These are phyloP conservation scores for Neonectria sp. DNA, from an alignment of 2,329 filamentous ascomycete genomes.

Conservation along the genomic window DNA sequence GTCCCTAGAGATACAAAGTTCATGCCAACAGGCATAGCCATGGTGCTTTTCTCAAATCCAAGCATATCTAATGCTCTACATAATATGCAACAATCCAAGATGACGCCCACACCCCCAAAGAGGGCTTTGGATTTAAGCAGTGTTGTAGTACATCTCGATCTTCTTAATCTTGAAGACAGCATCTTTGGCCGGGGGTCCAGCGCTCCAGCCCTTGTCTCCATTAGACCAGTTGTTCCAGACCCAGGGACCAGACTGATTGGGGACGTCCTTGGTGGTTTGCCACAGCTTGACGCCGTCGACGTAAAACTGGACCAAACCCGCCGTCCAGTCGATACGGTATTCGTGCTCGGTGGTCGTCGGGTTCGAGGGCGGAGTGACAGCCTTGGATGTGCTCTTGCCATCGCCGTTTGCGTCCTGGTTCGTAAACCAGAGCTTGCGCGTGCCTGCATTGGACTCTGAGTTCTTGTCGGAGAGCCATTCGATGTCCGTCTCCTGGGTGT, in stretches of 20 bases:
- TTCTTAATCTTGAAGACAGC: slow-evolving; percentile 49
- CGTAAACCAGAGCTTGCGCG: slow-evolving; percentile 48
- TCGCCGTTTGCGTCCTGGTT: slow-evolving; percentile 49
- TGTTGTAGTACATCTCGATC: slow-evolving; percentile 53
- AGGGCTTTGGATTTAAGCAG: slow-evolving; percentile 24
- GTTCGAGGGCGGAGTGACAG: slow-evolving; percentile 37
- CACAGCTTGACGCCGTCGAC: slow-evolving; percentile 47
- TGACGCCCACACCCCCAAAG: neutral
- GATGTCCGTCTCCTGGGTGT: slow-evolving; percentile 50
- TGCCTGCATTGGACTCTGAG: slow-evolving; percentile 46
- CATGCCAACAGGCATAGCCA: neutral
- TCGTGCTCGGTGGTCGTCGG: slow-evolving; percentile 49
- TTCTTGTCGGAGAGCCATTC: slow-evolving; percentile 51
- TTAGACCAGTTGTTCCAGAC: slow-evolving; percentile 53
- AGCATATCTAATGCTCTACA: neutral
- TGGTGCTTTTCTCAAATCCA: neutral
- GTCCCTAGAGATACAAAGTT: neutral
- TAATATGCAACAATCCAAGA: neutral
- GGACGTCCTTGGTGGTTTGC: slow-evolving; percentile 47
- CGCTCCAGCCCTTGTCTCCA: slow-evolving; percentile 50
- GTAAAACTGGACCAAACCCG: slow-evolving; percentile 43
- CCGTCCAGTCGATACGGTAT: slow-evolving; percentile 51
- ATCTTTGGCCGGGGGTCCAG: slow-evolving; percentile 45
- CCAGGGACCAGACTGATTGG: slow-evolving; percentile 45
- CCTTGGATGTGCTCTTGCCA: slow-evolving; percentile 35